Evolutionary conservation across 78 protist genomes (phyloP).

Genomic region (Planoprotostelium fungivorum): DNA sequence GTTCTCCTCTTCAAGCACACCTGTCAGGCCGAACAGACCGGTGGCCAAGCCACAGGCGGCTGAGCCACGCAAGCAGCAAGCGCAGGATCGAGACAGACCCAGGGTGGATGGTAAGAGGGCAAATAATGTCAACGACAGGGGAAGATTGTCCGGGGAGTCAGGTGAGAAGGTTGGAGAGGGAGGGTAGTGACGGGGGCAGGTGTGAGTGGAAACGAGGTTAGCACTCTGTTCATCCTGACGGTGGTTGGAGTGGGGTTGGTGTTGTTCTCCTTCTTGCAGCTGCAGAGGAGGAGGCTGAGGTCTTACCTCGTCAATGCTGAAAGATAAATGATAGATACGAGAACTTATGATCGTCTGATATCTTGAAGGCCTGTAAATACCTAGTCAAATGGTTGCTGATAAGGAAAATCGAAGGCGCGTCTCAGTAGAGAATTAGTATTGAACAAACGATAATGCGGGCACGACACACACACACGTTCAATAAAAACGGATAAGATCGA

Average conservation of each 20-base stretch:
- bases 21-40: background rate
- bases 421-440: too few species aligned
- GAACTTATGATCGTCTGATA: too few species aligned
- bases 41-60: background rate
- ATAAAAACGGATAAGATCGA: too few species aligned
- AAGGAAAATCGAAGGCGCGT: too few species aligned
- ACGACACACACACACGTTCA: too few species aligned
- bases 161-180: background rate
- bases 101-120: background rate
- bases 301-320: background rate
- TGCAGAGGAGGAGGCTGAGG: background rate
- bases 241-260: background rate
- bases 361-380: too few species aligned
- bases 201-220: background rate
- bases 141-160: background rate
- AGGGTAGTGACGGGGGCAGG: too few species aligned
- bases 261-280: background rate
- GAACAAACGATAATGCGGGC: too few species aligned
- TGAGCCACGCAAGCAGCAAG: background rate
- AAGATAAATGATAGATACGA: too few species aligned
- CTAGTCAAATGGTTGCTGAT: too few species aligned
- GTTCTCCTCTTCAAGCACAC: background rate
- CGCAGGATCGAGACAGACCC: background rate
- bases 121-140: background rate
- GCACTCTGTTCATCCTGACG: background rate